Base-by-base conservation (phyloP, 2,329 filamentous ascomycete species). In the Aspergillus felis region DNA sequence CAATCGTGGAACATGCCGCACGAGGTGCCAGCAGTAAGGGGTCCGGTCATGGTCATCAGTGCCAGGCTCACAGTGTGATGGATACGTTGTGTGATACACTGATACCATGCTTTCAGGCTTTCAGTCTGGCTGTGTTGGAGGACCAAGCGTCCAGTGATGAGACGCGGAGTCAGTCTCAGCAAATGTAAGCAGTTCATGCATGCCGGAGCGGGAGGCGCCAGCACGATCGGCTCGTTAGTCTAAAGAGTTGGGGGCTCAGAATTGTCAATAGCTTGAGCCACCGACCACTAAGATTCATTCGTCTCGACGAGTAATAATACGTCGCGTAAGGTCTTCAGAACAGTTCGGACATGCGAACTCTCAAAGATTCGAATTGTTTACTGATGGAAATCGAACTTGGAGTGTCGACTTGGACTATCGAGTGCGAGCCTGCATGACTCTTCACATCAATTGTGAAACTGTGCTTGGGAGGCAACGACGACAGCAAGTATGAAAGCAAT, bases 21-120 rank as follows among this genome's bases (percentile, higher is more conserved):
- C 68, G 66, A 67, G 67, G 66, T 64, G 57, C 51, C 50, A 53
- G 57, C 64, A 67, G 67, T 57, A 72, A 71, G 68, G 69, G 69
- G 62, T 61, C 61, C 48, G 60, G 59, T 63, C 56, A 63, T 57
- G 62, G 61, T 24, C 12, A 14, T 24, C 44, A 47, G 24, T 24
- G 5, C 6, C 22, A 47, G 44, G 20, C 22, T 25, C 44, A 12
- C 10, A 24, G 24, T 47, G 44, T 47, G 44, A 47, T 47, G 32
- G 14, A 38, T 38, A 38, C 14, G 32, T n/a, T 38, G 32, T 38
- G 32, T 38, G 32, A 38, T 38, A 38, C 32, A 38, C 14, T 38
- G 32, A 35, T 17, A 35, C 32, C 4, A 7, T 38, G 32, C 14
- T 38, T 38, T 24, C 44, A 47, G 44, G 20, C 42, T 10, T 46